Evolutionary conservation across 371 early-diverging fungal genomes (phyloP).

Genomic region (Funneliformis caledonium): DNA sequence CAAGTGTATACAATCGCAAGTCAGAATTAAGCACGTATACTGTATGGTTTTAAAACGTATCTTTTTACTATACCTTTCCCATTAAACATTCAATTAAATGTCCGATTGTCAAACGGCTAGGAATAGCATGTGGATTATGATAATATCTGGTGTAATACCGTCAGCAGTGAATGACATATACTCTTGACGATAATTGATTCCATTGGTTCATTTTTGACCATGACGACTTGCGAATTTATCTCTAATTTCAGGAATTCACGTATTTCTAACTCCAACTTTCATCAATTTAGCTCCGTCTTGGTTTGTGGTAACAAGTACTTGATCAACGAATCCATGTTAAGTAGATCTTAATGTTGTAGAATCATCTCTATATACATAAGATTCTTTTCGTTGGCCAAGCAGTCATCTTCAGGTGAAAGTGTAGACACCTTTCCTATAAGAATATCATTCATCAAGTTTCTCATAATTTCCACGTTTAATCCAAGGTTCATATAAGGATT

Average conservation of each 20-base stretch:
- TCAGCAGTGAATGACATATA: constrained; percentile 80
- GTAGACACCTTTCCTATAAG: constrained; percentile 83
- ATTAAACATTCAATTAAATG: constrained; percentile 81
- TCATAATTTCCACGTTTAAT: constrained; percentile 74
- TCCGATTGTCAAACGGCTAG: constrained; percentile 84
- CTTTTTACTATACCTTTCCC: constrained; percentile 55
- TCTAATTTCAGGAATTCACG: constrained; percentile 88
- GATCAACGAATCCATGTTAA: constrained; percentile 76
- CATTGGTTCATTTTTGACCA: constrained; percentile 92
- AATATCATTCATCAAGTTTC: constrained; percentile 82
- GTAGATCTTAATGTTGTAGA: constrained; percentile 70
- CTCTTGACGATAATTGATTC: constrained; percentile 85
- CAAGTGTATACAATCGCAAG: not conserved
- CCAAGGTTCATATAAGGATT: constrained; percentile 67
- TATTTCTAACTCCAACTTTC: constrained; percentile 79
- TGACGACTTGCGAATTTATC: constrained; percentile 78
- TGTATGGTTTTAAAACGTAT: not conserved
- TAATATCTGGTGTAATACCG: constrained; percentile 76
- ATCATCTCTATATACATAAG: constrained; percentile 74
- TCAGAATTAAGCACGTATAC: not conserved
- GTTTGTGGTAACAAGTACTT: constrained; percentile 75
- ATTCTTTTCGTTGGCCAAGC: constrained; percentile 66
- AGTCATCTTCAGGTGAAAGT: constrained; percentile 63
- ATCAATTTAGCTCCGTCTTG: constrained; percentile 72
- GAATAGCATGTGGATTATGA: constrained; percentile 85